Evolutionary conservation across 2,329 filamentous ascomycete species (phyloP).

Genomic region (Alternaria rosae): DNA sequence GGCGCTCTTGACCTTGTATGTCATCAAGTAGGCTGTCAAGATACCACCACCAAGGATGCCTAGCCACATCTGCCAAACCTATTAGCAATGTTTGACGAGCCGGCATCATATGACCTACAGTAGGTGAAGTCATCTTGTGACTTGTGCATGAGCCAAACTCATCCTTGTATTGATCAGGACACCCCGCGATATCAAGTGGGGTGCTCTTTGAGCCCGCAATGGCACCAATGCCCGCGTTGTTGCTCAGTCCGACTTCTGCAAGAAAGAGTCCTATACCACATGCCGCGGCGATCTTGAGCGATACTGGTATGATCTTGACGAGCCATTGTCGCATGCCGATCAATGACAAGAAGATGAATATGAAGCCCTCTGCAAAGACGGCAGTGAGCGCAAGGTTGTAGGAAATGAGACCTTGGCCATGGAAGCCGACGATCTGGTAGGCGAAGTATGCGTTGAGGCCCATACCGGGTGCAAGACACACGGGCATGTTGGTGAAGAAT

Average conservation of each 20-base stretch:
- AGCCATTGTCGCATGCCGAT: slow-evolving; percentile 88
- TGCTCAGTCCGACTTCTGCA: slow-evolving; percentile 76
- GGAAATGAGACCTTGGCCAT: slow-evolving; percentile 75
- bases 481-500: slow-evolving; percentile 75
- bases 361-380: slow-evolving; percentile 86
- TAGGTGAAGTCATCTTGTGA: slow-evolving; percentile 81
- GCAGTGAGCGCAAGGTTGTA: slow-evolving; percentile 81
- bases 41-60: slow-evolving; percentile 87
- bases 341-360: slow-evolving; percentile 81
- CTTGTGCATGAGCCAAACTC: slow-evolving; percentile 66
- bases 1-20: slow-evolving; percentile 85
- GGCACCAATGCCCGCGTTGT: slow-evolving; percentile 81
- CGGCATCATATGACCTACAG: slow-evolving; percentile 45
- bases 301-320: slow-evolving; percentile 79
- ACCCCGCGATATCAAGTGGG: slow-evolving; percentile 79
- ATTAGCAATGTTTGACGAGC: slow-evolving; percentile 11
- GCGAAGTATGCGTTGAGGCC: slow-evolving; percentile 84
- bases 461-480: slow-evolving; percentile 51
- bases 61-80: slow-evolving; percentile 71
- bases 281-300: slow-evolving; percentile 85
- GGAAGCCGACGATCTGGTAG: slow-evolving; percentile 79
- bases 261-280: slow-evolving; percentile 87
- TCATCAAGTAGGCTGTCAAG: slow-evolving; percentile 79
- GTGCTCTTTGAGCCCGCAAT: slow-evolving; percentile 70
- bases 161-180: slow-evolving; percentile 62